phyloP scores from a whole-genome alignment of 108 stramenopile species.

The Stephanodiscus minutulus region DNA sequence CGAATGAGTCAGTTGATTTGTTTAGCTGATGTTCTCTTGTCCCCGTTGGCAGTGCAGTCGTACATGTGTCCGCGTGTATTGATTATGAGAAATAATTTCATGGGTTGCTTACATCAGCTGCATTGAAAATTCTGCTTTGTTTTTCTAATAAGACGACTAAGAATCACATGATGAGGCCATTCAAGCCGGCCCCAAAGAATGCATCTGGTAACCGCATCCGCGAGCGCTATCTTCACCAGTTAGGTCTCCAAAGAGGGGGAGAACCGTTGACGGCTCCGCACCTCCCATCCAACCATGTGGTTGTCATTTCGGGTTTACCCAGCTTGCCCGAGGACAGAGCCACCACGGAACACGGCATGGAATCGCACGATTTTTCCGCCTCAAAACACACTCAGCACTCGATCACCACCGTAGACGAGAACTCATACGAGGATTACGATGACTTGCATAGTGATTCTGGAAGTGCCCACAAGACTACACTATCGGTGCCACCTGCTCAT shows the following conservation, averaged over 20 bases:
- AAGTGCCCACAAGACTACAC: conserved; percentile 10
- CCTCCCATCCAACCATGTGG: conserved; percentile 20
- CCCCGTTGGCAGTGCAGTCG: too few species aligned
- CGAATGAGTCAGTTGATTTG: too few species aligned
- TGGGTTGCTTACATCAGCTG: too few species aligned
- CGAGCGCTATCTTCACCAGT: conserved; percentile 48
- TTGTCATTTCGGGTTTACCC: conserved; percentile 44
- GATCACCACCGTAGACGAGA: neutral
- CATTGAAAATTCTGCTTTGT: too few species aligned
- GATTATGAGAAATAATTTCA: too few species aligned
- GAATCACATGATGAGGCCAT: conserved; percentile 10
- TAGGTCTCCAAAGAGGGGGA: conserved; percentile 38
- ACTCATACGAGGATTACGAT: neutral
- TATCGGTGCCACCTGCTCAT: conserved; percentile 15
- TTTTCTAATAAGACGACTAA: too few species aligned
- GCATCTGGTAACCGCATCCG: conserved; percentile 47
- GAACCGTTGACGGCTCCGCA: neutral
- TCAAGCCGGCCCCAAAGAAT: conserved; percentile 22
- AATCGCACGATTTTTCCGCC: conserved; percentile 40
- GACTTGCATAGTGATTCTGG: conserved; percentile 10
- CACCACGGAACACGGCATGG: conserved; percentile 22
- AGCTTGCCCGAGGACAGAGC: conserved; percentile 44
- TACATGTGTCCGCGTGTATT: too few species aligned
- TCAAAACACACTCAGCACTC: neutral
- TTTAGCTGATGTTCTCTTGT: too few species aligned